Conservation (phyloP, 345 rosid genomes). For the Salix caprea region DNA sequence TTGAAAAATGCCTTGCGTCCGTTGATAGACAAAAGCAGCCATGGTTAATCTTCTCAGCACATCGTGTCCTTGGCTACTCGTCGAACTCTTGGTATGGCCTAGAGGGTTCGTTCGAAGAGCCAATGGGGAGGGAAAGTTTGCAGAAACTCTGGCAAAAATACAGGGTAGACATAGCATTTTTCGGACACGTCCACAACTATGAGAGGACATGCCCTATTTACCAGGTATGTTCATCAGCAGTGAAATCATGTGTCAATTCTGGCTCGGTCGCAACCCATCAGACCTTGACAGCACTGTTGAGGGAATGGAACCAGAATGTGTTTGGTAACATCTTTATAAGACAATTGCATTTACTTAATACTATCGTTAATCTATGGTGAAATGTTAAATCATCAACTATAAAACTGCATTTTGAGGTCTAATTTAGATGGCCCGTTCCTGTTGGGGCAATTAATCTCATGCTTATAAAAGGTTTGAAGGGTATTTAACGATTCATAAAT, state of each 20-base stretch:
- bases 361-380: neutral
- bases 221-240: slow-evolving; percentile 11
- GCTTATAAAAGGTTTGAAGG: no score
- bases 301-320: no score
- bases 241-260: no score
- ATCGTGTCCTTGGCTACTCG: slow-evolving; percentile 76
- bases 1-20: slow-evolving; percentile 63
- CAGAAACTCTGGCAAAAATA: slow-evolving; percentile 86
- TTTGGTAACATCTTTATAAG: no score
- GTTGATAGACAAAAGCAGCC: slow-evolving; percentile 76
- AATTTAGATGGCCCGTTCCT: no score
- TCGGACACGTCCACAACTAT: slow-evolving; percentile 80
- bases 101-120: slow-evolving; percentile 53
- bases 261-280: no score
- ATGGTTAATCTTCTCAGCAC: slow-evolving; percentile 73
- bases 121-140: slow-evolving; percentile 51
- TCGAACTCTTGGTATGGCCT: slow-evolving; percentile 47
- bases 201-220: slow-evolving; percentile 77
- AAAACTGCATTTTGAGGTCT: neutral
- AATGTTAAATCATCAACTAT: neutral
- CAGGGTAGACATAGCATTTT: slow-evolving; percentile 77
- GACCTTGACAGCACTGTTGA: no score
- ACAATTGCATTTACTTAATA: neutral
- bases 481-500: no score
- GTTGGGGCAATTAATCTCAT: no score